Evolutionary conservation across 192 early-diverging fungal species (phyloP).

Genomic region (Geranomyces variabilis): DNA sequence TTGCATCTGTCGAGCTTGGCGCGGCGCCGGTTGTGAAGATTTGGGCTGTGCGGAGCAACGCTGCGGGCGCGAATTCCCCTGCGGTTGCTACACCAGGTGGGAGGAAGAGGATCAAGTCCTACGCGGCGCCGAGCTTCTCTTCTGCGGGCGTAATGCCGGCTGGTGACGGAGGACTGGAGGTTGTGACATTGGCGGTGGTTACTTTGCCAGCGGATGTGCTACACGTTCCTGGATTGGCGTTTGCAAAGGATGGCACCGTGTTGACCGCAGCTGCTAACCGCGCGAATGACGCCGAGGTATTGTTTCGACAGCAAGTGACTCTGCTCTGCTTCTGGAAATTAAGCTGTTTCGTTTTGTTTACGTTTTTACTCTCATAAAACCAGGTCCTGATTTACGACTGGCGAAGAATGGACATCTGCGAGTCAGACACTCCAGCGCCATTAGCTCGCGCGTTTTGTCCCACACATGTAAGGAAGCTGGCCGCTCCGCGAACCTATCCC

Average conservation of each 20-base stretch:
- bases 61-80: not conserved
- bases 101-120: not conserved
- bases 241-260: constrained; percentile 28
- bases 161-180: not conserved
- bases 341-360: not conserved
- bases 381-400: constrained; percentile 34
- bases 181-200: constrained; percentile 13
- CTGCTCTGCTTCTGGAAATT: not conserved
- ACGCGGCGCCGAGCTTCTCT: not conserved
- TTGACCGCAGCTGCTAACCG: constrained; percentile 22
- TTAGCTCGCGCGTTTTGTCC: constrained; percentile 1
- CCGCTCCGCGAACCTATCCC: not conserved
- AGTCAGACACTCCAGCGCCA: not conserved
- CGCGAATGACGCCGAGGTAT: constrained; percentile 26
- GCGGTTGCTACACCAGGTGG: not conserved
- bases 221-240: constrained; percentile 26
- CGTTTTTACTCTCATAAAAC: not conserved
- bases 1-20: constrained; percentile 22
- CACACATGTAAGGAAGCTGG: constrained; percentile 1
- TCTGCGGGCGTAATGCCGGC: not conserved
- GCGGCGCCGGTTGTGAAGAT: constrained; percentile 6
- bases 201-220: constrained; percentile 4
- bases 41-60: constrained; percentile 13
- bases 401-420: constrained; percentile 18
- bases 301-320: not conserved